Base-by-base conservation (phyloP, 331 rosid species). In the Prunus yedoensis region DNA sequence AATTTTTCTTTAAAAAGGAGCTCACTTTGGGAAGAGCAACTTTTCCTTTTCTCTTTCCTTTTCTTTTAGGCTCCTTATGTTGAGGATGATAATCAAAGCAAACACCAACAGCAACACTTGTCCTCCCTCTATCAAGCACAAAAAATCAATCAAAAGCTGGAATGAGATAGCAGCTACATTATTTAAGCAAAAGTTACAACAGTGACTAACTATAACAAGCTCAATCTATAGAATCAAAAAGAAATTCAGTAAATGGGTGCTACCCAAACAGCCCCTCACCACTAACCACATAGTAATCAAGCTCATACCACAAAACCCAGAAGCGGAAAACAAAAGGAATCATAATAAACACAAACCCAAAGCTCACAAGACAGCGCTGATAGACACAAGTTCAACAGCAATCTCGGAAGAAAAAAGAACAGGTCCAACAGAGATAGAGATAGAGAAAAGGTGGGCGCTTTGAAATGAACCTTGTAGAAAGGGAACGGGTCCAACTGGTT, bases 401-500 rank as follows among this genome's bases (percentile, higher is more conserved):
- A 68, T 68, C 12, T 13, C 11, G 71, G 45, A 18, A 0, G 27
- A 35, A 41, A 38, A 9, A 1, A n/a, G 2, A 38, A 6, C 8
- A 8, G 43, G 43, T 69, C 13, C 3, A 18, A 43, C 32, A 23
- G 8, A 18, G 4, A 7, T 8, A 23, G 45, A 59, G 68, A 70
- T n/a, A 17, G 49, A 59, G 45, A 25, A 9, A 54, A 54, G 51
- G 45, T n/a, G 66, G 66, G 47, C 41, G 5, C 17, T 23, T 30
- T 23, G 54, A 74, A 79, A 9, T 38, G 32, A 74, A 91, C 99
- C 99, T 92, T 79, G 90, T 84, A 21, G 97, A 94, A 51, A 94
- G 99, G 35, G 91, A 75, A n/a, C 99, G 96, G 43, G 82, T 90
- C 97, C 99, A 94, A 84, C 97, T 92, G 69, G 89, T 85, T 77